Base-by-base conservation (phyloP, 768 basidiomycete species). In the Filobasidium floriforme region DNA sequence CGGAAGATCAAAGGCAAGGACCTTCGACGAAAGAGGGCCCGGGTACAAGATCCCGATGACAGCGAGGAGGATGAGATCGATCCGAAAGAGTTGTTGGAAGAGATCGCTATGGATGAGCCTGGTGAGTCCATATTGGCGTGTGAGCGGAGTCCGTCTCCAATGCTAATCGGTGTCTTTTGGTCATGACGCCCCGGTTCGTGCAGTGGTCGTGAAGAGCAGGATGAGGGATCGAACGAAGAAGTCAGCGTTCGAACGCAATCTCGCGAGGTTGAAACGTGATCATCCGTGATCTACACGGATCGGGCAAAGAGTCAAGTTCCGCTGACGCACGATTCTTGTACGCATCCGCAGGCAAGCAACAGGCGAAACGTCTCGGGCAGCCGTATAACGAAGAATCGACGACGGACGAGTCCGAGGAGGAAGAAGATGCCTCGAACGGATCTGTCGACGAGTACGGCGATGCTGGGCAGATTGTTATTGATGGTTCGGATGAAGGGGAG, bases 371-470 rank as follows among this genome's bases (percentile, higher is more conserved):
- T 43, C 51, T 41, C 40, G 41, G n/a, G n/a, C 18, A 12, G 49
- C 22, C n/a, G 40, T n/a, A 49, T n/a, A 26, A 7, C 46, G 26
- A 10, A 59, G n/a, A 49, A n/a, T 22, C 43, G 14, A 15, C 78
- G 81, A 32, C 85, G 85, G 18, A 78, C 85, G 64, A 66, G 52
- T 49, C 66, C 49, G 68, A 83, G 43, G 80, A 82, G 7, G 82
- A 82, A n/a, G 69, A 67, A 0, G 89, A 92, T 37, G 32, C 32
- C 4, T 37, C 32, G 32, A 37, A 37, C 9, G 32, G 32, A 9
- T 37, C 32, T 29, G 82, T 81, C 65, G 81, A 81, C 60, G 84
- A 84, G 37, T 81, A 81, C 40, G 80, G 79, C 65, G 82, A 84
- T 60, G 63, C 64, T 29, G 70, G 70, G n/a, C 59, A 59, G 26